Evolutionary conservation across 2,329 filamentous ascomycete species (phyloP).

Genomic region (Sclerotinia sclerotiorum): DNA sequence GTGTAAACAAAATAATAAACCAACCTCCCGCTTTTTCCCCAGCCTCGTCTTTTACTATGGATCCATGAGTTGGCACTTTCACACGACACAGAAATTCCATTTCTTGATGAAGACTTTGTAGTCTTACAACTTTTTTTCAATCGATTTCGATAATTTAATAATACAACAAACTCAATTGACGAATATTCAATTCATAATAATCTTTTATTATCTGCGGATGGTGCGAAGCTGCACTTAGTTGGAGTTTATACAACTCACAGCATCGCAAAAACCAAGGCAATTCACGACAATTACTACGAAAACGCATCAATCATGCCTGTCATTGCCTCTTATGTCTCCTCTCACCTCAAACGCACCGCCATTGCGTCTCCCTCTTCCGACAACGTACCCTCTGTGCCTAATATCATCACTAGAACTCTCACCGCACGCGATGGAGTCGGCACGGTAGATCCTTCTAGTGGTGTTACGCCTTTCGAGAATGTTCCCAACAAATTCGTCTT

Average conservation of each 20-base stretch:
- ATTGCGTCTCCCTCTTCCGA: constrained; percentile 14
- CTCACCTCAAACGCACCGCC: constrained; percentile 31
- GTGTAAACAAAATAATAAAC: constrained; percentile 18
- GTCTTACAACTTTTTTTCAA: background rate
- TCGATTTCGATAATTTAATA: background rate
- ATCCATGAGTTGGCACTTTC: constrained; percentile 15
- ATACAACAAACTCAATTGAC: background rate
- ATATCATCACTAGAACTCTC: constrained; percentile 5
- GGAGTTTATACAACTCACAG: constrained; percentile 11
- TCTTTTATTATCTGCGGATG: constrained; percentile 13
- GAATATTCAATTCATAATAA: background rate
- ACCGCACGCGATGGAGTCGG: constrained; percentile 26
- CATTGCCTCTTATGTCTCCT: constrained; percentile 32
- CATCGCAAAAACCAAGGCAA: constrained; percentile 1
- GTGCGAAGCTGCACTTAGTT: constrained; percentile 16
- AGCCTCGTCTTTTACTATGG: constrained; percentile 22
- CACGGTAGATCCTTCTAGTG: constrained; percentile 45
- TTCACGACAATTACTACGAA: background rate
- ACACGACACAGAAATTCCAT: constrained; percentile 1
- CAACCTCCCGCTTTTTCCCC: constrained; percentile 24
- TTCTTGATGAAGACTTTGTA: background rate
- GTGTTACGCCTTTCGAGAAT: constrained; percentile 53
- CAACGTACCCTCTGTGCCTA: background rate
- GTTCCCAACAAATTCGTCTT: constrained; percentile 69
- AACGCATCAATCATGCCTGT: constrained; percentile 35